These are phyloP conservation scores for Gymnopilus junonius DNA, from an alignment of 768 basidiomycete genomes.

Conservation along the genomic window DNA sequence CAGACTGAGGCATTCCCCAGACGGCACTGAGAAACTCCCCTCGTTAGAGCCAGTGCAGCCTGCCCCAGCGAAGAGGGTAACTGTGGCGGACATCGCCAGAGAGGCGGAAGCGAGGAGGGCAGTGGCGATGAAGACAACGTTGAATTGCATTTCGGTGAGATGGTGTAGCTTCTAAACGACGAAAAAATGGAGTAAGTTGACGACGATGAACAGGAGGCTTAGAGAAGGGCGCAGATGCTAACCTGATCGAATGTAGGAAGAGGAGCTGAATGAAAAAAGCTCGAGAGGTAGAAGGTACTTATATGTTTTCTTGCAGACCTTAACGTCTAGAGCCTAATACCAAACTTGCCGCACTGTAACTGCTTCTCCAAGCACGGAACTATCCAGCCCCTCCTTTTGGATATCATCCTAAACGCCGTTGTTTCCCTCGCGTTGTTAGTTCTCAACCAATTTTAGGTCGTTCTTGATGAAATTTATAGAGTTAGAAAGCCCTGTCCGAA, in stretches of 20 bases:
- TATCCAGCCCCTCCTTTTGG: neutral
- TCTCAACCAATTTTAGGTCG: neutral
- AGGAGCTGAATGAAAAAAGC: slow-evolving; percentile 12
- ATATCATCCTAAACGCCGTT: neutral
- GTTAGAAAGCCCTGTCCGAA: neutral
- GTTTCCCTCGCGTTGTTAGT: neutral
- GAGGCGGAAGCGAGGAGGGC: slow-evolving; percentile 19
- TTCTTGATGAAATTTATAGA: neutral
- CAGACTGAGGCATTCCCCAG: slow-evolving; percentile 13
- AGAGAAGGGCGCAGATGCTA: neutral
- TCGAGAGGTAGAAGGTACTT: slow-evolving; percentile 9
- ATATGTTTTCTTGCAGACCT: slow-evolving; percentile 10
- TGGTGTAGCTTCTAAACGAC: slow-evolving; percentile 19
- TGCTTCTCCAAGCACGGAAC: neutral
- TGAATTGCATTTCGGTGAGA: slow-evolving; percentile 24
- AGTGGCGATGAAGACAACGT: slow-evolving; percentile 14
- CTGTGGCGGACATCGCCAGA: slow-evolving; percentile 16
- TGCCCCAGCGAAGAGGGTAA: slow-evolving; percentile 9
- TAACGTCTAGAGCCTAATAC: slow-evolving; percentile 1
- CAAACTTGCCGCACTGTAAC: neutral
- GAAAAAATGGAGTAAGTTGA: neutral
- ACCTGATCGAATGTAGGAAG: slow-evolving; percentile 11
- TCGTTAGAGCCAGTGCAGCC: slow-evolving; percentile 5
- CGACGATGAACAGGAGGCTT: neutral
- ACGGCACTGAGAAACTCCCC: neutral